Evolutionary conservation across 2,329 filamentous ascomycete species (phyloP).

Genomic region (Penicillium sp.): DNA sequence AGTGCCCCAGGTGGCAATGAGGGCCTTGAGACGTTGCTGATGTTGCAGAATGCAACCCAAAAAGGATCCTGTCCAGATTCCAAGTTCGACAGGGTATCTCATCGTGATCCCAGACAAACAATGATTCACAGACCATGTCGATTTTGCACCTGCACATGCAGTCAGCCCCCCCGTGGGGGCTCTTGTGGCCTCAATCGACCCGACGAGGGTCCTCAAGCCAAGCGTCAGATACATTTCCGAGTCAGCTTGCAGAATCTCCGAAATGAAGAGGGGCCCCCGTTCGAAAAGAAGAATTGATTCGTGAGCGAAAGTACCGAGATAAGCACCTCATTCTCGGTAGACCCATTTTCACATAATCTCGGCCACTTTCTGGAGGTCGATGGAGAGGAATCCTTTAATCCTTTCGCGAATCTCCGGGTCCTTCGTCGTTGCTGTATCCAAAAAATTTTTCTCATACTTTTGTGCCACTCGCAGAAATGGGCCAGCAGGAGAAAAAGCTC

Average conservation of each 20-base stretch:
- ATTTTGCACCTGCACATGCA: too few species aligned
- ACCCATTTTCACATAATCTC: not conserved
- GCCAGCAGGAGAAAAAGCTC: constrained; percentile 2
- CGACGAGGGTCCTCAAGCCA: not conserved
- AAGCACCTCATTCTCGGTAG: not conserved
- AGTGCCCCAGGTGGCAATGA: not conserved
- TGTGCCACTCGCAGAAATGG: constrained; percentile 1
- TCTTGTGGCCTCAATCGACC: too few species aligned
- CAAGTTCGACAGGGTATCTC: constrained; percentile 2
- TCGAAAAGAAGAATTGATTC: not conserved
- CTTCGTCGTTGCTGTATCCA: not conserved
- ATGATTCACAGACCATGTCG: too few species aligned
- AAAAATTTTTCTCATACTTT: not conserved
- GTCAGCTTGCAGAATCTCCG: constrained; percentile 1
- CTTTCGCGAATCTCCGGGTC: not conserved
- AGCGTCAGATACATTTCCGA: not conserved
- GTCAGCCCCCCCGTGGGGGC: too few species aligned
- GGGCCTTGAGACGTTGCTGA: not conserved
- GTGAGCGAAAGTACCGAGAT: not conserved
- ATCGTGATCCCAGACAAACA: not conserved
- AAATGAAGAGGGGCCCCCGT: not conserved
- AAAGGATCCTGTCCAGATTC: not conserved
- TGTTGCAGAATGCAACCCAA: not conserved
- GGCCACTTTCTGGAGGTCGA: not conserved
- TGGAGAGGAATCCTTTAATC: not conserved